A percentile compares a stretch with the other conserved stretches of the same genome.
Conservation (phyloP, 73 alveolate species). For the Paramecium bursaria region DNA sequence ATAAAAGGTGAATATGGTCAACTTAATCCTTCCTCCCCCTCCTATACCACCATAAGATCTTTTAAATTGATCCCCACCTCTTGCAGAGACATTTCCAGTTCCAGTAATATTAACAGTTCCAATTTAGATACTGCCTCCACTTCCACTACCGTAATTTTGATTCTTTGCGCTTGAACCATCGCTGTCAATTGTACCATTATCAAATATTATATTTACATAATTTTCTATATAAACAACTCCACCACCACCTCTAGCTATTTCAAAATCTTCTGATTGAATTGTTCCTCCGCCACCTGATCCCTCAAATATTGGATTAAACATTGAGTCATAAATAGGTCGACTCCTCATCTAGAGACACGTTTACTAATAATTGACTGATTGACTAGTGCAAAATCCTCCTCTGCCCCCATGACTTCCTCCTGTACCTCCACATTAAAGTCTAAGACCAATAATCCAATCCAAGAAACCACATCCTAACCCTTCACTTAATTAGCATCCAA, state of each 20-base stretch:
- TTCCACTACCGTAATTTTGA: too few relatives aligned
- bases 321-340: neutral
- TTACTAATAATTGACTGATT: neutral
- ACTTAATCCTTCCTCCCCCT: too few relatives aligned
- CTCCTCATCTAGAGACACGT: neutral
- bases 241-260: neutral
- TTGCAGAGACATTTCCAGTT: too few relatives aligned
- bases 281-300: conserved; percentile 43
- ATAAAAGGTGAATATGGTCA: too few relatives aligned
- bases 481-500: neutral
- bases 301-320: neutral
- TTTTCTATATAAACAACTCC: conserved; percentile 31
- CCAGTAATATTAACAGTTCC: too few relatives aligned
- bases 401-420: conserved; percentile 56
- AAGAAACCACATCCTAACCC: conserved; percentile 36
- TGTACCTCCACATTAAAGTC: conserved; percentile 50
- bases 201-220: too few relatives aligned
- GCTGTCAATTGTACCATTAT: too few relatives aligned
- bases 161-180: too few relatives aligned
- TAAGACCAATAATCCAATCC: conserved; percentile 18
- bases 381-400: conserved; percentile 42
- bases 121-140: too few relatives aligned
- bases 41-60: too few relatives aligned
- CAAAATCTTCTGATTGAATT: neutral
- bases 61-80: too few relatives aligned